Percentiles rank a stretch among this genome's conserved stretches.
Conservation (phyloP, 2,329 filamentous ascomycete species). For the Dactylella cylindrospora region DNA sequence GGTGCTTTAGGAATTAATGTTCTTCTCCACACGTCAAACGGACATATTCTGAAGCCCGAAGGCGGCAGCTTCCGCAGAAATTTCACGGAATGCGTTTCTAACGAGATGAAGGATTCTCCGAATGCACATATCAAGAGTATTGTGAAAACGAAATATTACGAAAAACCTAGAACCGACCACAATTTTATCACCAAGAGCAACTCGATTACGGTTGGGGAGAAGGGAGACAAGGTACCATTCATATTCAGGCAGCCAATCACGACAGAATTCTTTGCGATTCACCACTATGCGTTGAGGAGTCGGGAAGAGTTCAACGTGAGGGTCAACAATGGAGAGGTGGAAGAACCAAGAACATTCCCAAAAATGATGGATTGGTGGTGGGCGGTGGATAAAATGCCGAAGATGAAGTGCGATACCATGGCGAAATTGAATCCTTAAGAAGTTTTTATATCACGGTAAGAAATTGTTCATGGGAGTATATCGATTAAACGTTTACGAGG, state of each 20-base stretch:
- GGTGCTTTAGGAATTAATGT: conserved; percentile 51
- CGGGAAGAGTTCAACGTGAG: conserved; percentile 49
- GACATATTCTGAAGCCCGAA: conserved; percentile 46
- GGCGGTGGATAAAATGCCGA: conserved; percentile 33
- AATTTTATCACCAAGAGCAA: conserved; percentile 30
- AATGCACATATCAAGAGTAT: conserved; percentile 51
- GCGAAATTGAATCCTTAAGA: conserved; percentile 19
- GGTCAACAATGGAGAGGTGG: conserved; percentile 33
- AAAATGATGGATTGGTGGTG: conserved; percentile 39
- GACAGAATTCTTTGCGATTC: conserved; percentile 49
- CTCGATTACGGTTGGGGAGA: conserved; percentile 34
- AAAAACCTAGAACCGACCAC: conserved; percentile 35
- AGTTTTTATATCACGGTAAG: too few species aligned
- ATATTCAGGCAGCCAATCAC: conserved; percentile 50
- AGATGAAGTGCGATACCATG: conserved; percentile 42
- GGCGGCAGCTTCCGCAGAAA: conserved; percentile 46
- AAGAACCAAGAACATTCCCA: conserved; percentile 36
- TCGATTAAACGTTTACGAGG: too few species aligned
- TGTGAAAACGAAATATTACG: conserved; percentile 49
- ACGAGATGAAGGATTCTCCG: conserved; percentile 43
- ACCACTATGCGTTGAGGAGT: conserved; percentile 52
- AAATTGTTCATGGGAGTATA: too few species aligned
- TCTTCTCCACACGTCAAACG: conserved; percentile 50
- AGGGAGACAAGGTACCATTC: conserved; percentile 43
- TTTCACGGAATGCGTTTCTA: conserved; percentile 50